These are phyloP conservation scores for Furcasterigmium sp. DNA, from an alignment of 2,329 filamentous ascomycete species.

Conservation along the genomic window DNA sequence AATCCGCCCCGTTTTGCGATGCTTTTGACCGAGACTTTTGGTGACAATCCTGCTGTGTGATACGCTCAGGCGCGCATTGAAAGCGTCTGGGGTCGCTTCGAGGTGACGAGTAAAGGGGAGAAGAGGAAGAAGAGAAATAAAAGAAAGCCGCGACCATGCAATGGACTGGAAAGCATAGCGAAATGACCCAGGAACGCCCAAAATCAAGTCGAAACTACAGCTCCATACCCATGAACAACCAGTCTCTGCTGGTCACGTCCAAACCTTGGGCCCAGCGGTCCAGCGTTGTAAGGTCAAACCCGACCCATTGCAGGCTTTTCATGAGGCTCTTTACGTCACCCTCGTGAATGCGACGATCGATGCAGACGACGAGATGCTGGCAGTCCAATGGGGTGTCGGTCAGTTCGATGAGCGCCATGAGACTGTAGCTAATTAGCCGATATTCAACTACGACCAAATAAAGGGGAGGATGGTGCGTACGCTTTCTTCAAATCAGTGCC, in stretches of 20 bases:
- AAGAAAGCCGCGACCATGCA: not conserved
- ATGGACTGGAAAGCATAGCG: not conserved
- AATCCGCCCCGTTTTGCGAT: not conserved
- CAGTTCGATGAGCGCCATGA: conserved; percentile 88
- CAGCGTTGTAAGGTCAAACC: conserved; percentile 78
- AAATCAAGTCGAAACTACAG: conserved; percentile 43
- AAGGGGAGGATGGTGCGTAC: conserved; percentile 44
- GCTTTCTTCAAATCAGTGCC: conserved; percentile 80
- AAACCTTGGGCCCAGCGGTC: conserved; percentile 64
- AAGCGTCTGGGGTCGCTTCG: not conserved
- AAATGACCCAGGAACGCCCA: conserved; percentile 3
- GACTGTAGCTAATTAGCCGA: conserved; percentile 41
- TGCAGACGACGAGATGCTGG: conserved; percentile 71
- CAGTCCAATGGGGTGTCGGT: conserved; percentile 73
- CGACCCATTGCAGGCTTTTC: conserved; percentile 88
- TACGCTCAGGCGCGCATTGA: not conserved
- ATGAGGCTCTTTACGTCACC: conserved; percentile 62
- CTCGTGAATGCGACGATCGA: conserved; percentile 65
- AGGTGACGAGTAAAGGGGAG: not conserved
- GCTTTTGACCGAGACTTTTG: not conserved
- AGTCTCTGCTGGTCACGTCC: conserved; percentile 67
- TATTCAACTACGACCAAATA: not conserved
- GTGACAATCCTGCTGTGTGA: conserved; percentile 1
- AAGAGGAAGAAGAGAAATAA: not conserved
- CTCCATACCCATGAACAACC: conserved; percentile 89